Conservation (phyloP, 805 yeast genomes). For the Suhomyces kilbournensis region DNA sequence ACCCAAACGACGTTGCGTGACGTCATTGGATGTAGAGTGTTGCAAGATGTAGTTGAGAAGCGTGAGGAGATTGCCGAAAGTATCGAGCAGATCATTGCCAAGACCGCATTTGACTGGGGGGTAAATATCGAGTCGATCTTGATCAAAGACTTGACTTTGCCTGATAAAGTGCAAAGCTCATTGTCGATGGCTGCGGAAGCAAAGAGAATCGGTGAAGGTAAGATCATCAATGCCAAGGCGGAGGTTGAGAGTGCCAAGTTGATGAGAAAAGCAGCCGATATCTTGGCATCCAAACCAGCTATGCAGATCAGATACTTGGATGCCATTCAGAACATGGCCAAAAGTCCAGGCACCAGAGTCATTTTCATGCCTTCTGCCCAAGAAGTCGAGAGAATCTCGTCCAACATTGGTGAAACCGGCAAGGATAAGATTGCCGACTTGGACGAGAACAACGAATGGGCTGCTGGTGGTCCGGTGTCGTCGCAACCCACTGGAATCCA, state of each 20-base stretch:
- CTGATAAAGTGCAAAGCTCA: conserved; percentile 53
- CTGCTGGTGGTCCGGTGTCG: conserved; percentile 10
- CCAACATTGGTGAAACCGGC: conserved; percentile 13
- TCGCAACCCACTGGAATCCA: conserved; percentile 7
- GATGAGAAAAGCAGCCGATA: conserved; percentile 78
- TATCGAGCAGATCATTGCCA: conserved; percentile 57
- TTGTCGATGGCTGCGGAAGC: conserved; percentile 75
- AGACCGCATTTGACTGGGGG: conserved; percentile 69
- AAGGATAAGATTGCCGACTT: conserved; percentile 11
- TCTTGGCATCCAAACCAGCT: conserved; percentile 69
- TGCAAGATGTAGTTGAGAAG: conserved; percentile 72
- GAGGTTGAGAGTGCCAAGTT: conserved; percentile 74
- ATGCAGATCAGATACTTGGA: conserved; percentile 77
- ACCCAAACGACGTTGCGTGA: conserved; percentile 73
- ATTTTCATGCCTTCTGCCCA: conserved; percentile 65
- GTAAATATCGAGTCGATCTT: conserved; percentile 63
- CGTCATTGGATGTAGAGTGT: conserved; percentile 60
- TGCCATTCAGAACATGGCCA: conserved; percentile 76
- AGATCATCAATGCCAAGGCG: conserved; percentile 70
- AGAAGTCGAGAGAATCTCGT: conserved; percentile 36
- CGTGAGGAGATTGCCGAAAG: conserved; percentile 68
- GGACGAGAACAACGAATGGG: conserved; percentile 26
- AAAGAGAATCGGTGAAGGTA: conserved; percentile 70
- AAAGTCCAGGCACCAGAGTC: conserved; percentile 58
- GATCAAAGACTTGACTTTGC: conserved; percentile 62